A percentile compares a stretch with the other conserved stretches of the same genome.
Evolutionary conservation across 2,329 filamentous ascomycete genomes (phyloP).

Genomic region (Sclerotinia subarctica): DNA sequence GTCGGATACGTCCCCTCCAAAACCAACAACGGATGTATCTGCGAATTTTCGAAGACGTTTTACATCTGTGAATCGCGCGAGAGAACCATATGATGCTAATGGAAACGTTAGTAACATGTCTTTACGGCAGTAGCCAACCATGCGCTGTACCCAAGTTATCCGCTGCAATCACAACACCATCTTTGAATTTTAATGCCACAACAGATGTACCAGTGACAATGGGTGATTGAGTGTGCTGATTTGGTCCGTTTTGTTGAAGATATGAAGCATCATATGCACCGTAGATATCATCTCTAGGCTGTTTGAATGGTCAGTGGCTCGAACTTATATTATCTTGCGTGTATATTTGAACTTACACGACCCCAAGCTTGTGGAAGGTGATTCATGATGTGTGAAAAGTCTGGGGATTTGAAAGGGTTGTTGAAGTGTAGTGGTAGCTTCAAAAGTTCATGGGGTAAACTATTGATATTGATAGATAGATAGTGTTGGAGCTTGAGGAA

Average conservation of each 20-base stretch:
- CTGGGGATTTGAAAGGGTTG: not conserved
- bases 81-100: constrained; percentile 91
- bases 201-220: constrained; percentile 97
- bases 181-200: constrained; percentile 90
- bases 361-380: constrained; percentile 72
- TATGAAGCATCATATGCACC: constrained; percentile 88
- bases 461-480: not conserved
- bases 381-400: constrained; percentile 51
- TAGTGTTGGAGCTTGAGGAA: constrained; percentile 20
- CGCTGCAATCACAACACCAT: constrained; percentile 92
- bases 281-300: constrained; percentile 98
- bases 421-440: constrained; percentile 10
- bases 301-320: constrained; percentile 40
- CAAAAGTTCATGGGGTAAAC: constrained; percentile 19
- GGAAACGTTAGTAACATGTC: constrained; percentile 23
- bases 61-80: constrained; percentile 93
- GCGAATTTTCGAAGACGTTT: constrained; percentile 92
- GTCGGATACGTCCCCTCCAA: constrained; percentile 95
- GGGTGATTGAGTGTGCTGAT: constrained; percentile 84
- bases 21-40: constrained; percentile 78
- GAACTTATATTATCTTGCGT: constrained; percentile 15
- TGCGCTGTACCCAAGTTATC: constrained; percentile 77
- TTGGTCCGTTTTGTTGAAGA: constrained; percentile 69
- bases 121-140: not conserved
- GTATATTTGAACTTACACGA: constrained; percentile 52